These are phyloP conservation scores for Cutaneotrichosporon sp. DNA, from an alignment of 1,284 basidiomycete genomes.

Conservation along the genomic window DNA sequence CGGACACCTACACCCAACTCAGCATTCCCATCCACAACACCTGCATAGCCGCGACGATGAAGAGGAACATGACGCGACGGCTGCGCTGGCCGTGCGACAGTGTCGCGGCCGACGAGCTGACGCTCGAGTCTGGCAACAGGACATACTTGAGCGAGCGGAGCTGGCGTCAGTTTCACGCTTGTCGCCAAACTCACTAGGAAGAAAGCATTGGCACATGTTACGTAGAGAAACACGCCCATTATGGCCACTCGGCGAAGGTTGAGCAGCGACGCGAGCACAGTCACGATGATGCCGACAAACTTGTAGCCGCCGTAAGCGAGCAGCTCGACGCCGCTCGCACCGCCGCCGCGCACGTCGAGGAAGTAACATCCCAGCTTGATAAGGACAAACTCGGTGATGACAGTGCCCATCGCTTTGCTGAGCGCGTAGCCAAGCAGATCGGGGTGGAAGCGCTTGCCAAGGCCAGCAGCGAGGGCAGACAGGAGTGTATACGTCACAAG, in stretches of 20 bases:
- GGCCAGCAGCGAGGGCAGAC: constrained; percentile 74
- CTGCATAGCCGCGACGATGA: constrained; percentile 65
- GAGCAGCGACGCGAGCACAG: constrained; percentile 42
- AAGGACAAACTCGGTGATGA: constrained; percentile 77
- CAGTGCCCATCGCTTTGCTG: constrained; percentile 72
- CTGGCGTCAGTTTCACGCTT: constrained; percentile 1
- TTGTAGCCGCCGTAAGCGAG: constrained; percentile 88
- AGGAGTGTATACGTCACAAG: constrained; percentile 93
- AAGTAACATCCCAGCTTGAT: constrained; percentile 89
- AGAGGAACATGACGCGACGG: constrained; percentile 76
- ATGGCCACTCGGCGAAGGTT: constrained; percentile 61
- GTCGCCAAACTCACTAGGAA: constrained; percentile 68
- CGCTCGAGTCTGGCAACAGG: constrained; percentile 66
- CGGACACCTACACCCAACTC: constrained; percentile 53
- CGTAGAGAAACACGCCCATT: constrained; percentile 70
- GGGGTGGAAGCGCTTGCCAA: constrained; percentile 79
- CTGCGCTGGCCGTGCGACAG: constrained; percentile 74
- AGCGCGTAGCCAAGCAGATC: constrained; percentile 82
- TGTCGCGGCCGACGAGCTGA: constrained; percentile 53
- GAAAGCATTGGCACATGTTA: constrained; percentile 83
- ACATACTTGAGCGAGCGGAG: constrained; percentile 90
- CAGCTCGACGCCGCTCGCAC: constrained; percentile 60
- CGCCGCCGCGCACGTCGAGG: constrained; percentile 69
- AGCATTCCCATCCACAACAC: constrained; percentile 74
- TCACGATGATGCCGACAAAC: constrained; percentile 64